Evolutionary conservation across 2,329 filamentous ascomycete species (phyloP), one percentile per base, ranked within the genome.

Genomic region (Mariannaea elegans): DNA sequence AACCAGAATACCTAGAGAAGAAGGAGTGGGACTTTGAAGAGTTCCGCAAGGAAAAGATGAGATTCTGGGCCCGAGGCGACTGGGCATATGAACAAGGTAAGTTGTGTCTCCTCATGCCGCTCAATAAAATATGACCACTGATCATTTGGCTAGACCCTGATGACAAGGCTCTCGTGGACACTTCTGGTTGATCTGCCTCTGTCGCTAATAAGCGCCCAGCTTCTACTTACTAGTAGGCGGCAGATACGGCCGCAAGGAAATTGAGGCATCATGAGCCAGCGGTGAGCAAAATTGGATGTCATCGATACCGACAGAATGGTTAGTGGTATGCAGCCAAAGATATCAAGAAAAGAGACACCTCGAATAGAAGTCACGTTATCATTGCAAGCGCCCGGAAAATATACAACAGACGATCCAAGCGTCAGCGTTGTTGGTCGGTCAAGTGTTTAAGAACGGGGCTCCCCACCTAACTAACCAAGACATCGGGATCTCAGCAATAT

Each of bases 11-110:
- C 0, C 77, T 98, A 16, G 92, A 97, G 75, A 80, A 85, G 29
- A 76, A 80, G 19, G 93, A 97, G 75, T 98, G 94, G 94, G 92
- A 97, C 74, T 95, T 93, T 78, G 87, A 89, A 46, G 87, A 91
- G 63, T 98, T 97, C 73, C 87, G 90, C 62, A 81, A 82, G 68
- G 89, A 95, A 62, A 97, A 93, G 80, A 78, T 87, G 78, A 73
- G 73, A 55, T 57, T 71, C 3, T 88, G 84, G 85, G 82, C 83
- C 5, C 75, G 83, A n/a, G 80, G 78, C 27, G 81, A 81, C 49
- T 81, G 80, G 64, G 73, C 74, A 9, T 82, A 82, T 61, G 77
- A 64, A 10, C 59, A 80, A 23, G 77, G 80, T 79, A 51, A 70
- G 52, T 38, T 21, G 42, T 36, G 24, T 7, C 9, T 45, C 23